Evolutionary conservation across 2,329 filamentous ascomycete genomes (phyloP).

Genomic region (Pseudogymnoascus sp.): DNA sequence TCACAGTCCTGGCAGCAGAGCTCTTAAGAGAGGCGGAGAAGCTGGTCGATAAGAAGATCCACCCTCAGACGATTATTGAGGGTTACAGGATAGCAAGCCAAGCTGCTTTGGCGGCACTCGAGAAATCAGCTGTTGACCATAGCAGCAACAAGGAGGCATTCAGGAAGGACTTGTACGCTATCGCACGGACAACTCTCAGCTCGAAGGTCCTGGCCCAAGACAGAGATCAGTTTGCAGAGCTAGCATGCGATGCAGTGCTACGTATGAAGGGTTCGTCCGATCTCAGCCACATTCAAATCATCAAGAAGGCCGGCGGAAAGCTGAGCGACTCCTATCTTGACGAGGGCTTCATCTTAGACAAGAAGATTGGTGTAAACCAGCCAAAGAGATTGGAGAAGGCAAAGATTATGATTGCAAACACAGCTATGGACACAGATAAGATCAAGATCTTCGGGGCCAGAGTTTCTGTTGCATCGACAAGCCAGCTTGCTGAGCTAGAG

Average conservation of each 20-base stretch:
- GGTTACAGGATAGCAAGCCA: slow-evolving; percentile 95
- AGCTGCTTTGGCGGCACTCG: slow-evolving; percentile 76
- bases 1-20: slow-evolving; percentile 90
- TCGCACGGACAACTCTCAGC: slow-evolving; percentile 90
- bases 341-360: slow-evolving; percentile 96
- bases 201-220: slow-evolving; percentile 96
- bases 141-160: slow-evolving; percentile 77
- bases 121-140: slow-evolving; percentile 79
- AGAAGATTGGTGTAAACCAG: slow-evolving; percentile 98
- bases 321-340: slow-evolving; percentile 95
- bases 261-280: slow-evolving; percentile 85
- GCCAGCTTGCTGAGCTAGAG: slow-evolving; percentile 95
- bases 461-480: slow-evolving; percentile 92
- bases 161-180: slow-evolving; percentile 79
- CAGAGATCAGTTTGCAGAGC: slow-evolving; percentile 78
- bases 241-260: slow-evolving; percentile 86
- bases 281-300: slow-evolving; percentile 96
- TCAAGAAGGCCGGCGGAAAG: slow-evolving; percentile 98
- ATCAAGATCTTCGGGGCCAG: slow-evolving; percentile 98
- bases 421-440: slow-evolving; percentile 99
- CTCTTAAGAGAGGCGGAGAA: slow-evolving; percentile 93
- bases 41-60: slow-evolving; percentile 95
- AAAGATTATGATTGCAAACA: slow-evolving; percentile 97
- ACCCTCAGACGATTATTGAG: slow-evolving; percentile 98
- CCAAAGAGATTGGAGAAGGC: slow-evolving; percentile 95